Percentiles rank a stretch among this genome's conserved stretches.
Conservation (phyloP, 139 green algal genomes). For the Eudorina sp. region DNA sequence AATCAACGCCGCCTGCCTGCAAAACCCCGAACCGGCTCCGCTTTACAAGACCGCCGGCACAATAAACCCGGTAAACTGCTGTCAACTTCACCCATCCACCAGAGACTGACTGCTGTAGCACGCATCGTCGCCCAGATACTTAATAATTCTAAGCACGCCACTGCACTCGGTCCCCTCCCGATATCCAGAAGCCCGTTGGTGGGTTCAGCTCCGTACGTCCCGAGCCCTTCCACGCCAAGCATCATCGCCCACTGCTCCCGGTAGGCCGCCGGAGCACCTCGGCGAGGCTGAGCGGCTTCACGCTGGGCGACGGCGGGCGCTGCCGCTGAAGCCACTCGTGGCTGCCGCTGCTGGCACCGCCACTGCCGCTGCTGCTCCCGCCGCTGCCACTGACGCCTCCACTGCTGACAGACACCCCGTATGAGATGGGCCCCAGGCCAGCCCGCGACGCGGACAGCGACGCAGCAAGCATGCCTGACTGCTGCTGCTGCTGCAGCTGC, state of each 20-base stretch:
- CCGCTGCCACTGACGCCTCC: background rate
- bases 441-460: background rate
- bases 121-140: no score
- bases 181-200: no score
- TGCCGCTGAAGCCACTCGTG: background rate
- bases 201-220: no score
- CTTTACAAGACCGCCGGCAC: no score
- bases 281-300: constrained; percentile 36
- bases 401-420: background rate
- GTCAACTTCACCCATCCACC: no score
- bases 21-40: no score
- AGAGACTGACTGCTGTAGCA: no score
- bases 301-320: background rate
- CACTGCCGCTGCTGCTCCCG: background rate
- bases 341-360: background rate
- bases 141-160: no score
- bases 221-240: no score
- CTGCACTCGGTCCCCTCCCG: no score
- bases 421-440: background rate
- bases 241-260: background rate
- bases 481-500: background rate
- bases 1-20: no score
- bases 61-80: no score
- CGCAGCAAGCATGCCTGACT: background rate
- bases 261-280: constrained; percentile 24